Conservation (phyloP, 78 protist species). For the Dictyostelium firmibasis region DNA sequence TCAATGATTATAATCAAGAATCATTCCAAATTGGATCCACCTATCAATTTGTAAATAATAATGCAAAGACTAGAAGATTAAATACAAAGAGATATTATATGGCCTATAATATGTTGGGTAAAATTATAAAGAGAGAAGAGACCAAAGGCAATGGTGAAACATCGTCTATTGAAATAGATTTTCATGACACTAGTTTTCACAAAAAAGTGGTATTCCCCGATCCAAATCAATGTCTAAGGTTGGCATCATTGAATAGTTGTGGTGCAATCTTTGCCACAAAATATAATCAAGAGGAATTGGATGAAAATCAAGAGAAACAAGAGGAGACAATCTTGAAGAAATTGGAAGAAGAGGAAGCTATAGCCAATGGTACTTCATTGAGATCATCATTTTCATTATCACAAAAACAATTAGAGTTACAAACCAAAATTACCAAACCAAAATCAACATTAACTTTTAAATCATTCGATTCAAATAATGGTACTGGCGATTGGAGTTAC, state of each 20-base stretch:
- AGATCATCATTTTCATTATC: neutral
- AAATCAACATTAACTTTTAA: constrained; percentile 7
- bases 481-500: neutral
- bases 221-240: neutral
- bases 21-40: constrained; percentile 68
- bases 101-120: constrained; percentile 52
- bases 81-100: constrained; percentile 45
- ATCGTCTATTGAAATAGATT: constrained; percentile 49
- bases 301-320: neutral
- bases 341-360: neutral
- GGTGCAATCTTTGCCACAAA: constrained; percentile 47
- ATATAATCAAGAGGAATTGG: neutral
- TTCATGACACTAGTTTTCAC: constrained; percentile 15
- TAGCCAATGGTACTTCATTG: neutral
- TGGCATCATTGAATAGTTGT: constrained; percentile 16
- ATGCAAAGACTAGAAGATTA: neutral
- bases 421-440: neutral
- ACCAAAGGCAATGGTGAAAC: neutral
- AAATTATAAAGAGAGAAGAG: constrained; percentile 53
- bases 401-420: neutral
- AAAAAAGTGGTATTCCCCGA: constrained; percentile 33
- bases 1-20: constrained; percentile 5
- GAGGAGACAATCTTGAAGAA: neutral
- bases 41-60: neutral
- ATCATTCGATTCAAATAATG: constrained; percentile 19